Conservation (phyloP, 2,329 filamentous ascomycete species). For the Fusarium gaditjirri region DNA sequence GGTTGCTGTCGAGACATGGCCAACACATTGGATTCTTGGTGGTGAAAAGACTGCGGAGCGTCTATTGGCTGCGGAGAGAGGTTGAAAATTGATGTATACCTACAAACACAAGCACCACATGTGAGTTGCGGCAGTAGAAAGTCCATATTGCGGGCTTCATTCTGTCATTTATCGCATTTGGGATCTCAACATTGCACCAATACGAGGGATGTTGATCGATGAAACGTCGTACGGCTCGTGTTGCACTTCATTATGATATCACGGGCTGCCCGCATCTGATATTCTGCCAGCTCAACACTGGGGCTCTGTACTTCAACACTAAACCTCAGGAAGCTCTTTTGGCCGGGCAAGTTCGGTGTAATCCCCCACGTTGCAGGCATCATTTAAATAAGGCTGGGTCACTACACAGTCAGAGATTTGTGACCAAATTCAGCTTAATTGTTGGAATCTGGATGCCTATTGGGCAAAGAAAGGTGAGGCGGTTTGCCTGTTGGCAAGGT, state of each 20-base stretch:
- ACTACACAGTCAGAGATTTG: background rate
- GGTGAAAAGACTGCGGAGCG: slow-evolving; percentile 1
- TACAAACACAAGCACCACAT: slow-evolving; percentile 34
- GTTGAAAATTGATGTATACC: slow-evolving; percentile 3
- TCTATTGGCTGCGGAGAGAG: slow-evolving; percentile 3
- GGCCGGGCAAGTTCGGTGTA: background rate
- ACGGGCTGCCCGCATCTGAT: background rate
- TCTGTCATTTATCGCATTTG: slow-evolving; percentile 29
- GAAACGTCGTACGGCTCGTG: slow-evolving; percentile 6
- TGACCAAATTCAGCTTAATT: background rate
- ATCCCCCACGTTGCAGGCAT: background rate
- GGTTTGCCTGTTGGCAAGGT: background rate
- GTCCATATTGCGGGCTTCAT: slow-evolving; percentile 10
- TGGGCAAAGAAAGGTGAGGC: slow-evolving; percentile 17
- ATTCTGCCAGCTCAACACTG: background rate
- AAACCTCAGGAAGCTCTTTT: background rate
- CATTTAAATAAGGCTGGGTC: background rate
- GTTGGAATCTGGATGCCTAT: background rate
- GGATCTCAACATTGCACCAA: slow-evolving; percentile 26
- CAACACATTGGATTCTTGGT: slow-evolving; percentile 23
- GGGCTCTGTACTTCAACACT: background rate
- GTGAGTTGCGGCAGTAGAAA: slow-evolving; percentile 23
- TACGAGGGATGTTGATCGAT: slow-evolving; percentile 26
- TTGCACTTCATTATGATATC: slow-evolving; percentile 1
- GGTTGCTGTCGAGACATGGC: slow-evolving; percentile 20